Evolutionary conservation across 163 green algal species (phyloP).

Genomic region (Coccomyxa subellipsoidea): DNA sequence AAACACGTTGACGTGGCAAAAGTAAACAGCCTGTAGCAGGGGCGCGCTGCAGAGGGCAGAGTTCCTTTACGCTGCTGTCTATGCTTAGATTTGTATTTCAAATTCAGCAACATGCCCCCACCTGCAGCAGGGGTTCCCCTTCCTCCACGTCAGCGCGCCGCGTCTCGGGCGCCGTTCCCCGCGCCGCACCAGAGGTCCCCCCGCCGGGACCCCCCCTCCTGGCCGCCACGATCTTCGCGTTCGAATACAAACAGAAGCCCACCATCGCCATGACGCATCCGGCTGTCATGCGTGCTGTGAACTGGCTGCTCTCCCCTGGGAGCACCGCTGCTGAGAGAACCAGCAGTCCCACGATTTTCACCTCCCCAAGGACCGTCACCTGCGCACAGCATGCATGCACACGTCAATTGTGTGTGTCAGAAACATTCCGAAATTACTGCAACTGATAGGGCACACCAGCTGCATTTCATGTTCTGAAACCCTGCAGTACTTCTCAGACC

Average conservation of each 20-base stretch:
- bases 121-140: background rate
- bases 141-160: background rate
- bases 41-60: too few relatives aligned
- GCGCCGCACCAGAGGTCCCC: background rate
- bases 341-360: slow-evolving; percentile 62
- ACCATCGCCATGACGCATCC: slow-evolving; percentile 19
- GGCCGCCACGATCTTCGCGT: slow-evolving; percentile 16
- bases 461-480: too few relatives aligned
- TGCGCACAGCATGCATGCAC: background rate
- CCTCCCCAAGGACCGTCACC: slow-evolving; percentile 62
- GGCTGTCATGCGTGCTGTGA: slow-evolving; percentile 31
- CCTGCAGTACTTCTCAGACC: too few relatives aligned
- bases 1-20: too few relatives aligned
- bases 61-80: too few relatives aligned
- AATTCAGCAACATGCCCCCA: too few relatives aligned
- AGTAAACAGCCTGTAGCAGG: too few relatives aligned
- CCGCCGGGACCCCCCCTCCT: background rate
- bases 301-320: slow-evolving; percentile 23
- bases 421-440: too few relatives aligned
- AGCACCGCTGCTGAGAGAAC: slow-evolving; percentile 55
- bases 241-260: slow-evolving; percentile 29
- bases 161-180: background rate
- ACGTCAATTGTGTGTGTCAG: too few relatives aligned
- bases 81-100: too few relatives aligned
- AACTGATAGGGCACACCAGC: too few relatives aligned